Evolutionary conservation across 2,329 filamentous ascomycete species (phyloP), one percentile per base, ranked within the genome.

Genomic region (Rhinocladiella similis): DNA sequence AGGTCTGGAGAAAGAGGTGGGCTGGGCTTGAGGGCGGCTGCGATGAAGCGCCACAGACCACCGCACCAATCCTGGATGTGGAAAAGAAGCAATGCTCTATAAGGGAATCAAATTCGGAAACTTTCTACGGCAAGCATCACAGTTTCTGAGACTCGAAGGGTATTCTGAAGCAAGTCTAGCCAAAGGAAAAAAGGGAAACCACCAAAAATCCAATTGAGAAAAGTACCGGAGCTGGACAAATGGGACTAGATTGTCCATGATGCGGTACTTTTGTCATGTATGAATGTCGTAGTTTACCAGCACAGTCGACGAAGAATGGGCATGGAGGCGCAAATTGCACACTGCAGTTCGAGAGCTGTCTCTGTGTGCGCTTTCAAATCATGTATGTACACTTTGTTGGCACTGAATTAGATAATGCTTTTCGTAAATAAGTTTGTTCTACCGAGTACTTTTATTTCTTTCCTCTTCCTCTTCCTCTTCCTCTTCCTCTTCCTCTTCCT

Each of bases 11-110:
- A 47, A 39, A 38, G 18, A 16, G 25, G 25, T 33, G 6, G 7
- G 29, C 29, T 12, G 3, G 29, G 25, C 29, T 33, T 12, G 6
- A 33, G 48, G 54, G 50, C 58, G 61, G 58, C 61, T 63, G 55
- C 61, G 36, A 16, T 56, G 53, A n/a, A 61, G 55, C 58, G 53
- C 55, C 57, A 60, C 29, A 12, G 10, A 33, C 10, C 29, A 33
- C 29, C 29, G 29, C 18, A 45, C 27, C 25, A 35, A 29, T 43
- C 18, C n/a, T 22, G 50, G 36, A 33, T 33, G 6, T 27, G 4
- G 25, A 27, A 33, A 9, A 33, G 10, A 4, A 12, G 29, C 29
- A 43, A 16, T 5, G 13, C 10, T 39, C 14, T 12, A n/a, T 20
- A 20, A 43, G 41, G n/a, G 22, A 35, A 46, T 25, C 38, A 43